Evolutionary conservation across 2,329 filamentous ascomycete genomes (phyloP).

Genomic region (Diaporthe amygdali): DNA sequence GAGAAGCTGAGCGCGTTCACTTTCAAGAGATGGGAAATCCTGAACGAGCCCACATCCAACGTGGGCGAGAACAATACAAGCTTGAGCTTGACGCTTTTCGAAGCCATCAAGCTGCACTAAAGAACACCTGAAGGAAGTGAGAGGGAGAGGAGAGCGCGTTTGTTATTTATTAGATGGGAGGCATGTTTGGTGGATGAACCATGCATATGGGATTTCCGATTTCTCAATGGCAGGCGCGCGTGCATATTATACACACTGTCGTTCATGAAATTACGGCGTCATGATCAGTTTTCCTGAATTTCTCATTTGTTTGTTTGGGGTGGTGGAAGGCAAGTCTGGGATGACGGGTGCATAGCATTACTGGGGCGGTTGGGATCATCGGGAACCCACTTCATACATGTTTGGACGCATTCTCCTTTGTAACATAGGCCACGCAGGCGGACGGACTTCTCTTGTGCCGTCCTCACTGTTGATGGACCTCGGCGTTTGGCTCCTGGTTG

Average conservation of each 20-base stretch:
- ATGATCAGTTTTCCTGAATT: neutral
- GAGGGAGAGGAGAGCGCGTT: neutral
- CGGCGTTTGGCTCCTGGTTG: neutral
- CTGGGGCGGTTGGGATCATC: neutral
- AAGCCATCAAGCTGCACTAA: conserved; percentile 47
- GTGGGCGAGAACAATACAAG: conserved; percentile 64
- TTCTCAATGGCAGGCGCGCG: neutral
- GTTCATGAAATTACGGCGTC: conserved; percentile 8
- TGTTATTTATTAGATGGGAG: neutral
- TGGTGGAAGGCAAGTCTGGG: neutral
- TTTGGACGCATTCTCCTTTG: neutral
- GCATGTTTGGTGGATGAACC: neutral
- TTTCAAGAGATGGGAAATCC: conserved; percentile 61
- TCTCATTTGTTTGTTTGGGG: neutral
- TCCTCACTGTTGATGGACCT: neutral
- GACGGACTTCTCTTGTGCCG: neutral
- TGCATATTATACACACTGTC: conserved; percentile 12
- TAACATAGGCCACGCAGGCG: conserved; percentile 1
- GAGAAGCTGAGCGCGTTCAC: conserved; percentile 37
- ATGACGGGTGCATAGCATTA: conserved; percentile 14
- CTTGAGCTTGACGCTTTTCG: conserved; percentile 62
- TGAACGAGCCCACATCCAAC: conserved; percentile 59
- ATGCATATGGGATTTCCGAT: neutral
- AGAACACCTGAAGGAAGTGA: neutral
- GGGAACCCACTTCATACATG: neutral